Base-by-base conservation (phyloP, 2,329 filamentous ascomycete species). In the Xylariomycetidae sp. region DNA sequence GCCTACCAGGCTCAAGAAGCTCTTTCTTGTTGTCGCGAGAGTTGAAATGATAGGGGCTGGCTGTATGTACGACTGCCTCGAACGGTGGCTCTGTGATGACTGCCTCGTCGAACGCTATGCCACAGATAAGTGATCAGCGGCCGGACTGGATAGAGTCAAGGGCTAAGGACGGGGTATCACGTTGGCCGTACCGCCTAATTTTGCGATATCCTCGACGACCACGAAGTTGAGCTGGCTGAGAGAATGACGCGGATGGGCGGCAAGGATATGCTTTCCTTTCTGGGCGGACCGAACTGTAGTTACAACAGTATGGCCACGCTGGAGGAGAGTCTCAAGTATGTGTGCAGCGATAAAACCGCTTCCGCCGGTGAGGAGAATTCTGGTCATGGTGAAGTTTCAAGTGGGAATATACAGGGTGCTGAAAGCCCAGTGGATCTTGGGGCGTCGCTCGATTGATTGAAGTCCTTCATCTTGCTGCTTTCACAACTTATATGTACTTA, bases 161-260 rank as follows among this genome's bases (percentile, higher is more conserved):
- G n/a, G n/a, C n/a, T n/a, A n/a, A n/a, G n/a, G n/a, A n/a, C n/a
- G n/a, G n/a, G n/a, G n/a, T n/a, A 16, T 14, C 7, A 26, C 12
- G 12, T 6, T 16, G 4, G n/a, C 20, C 25, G 15, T 34, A 34
- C 32, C 32, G 10, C 25, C 17, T 11, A 76, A 69, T 49, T 77
- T 59, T 4, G 85, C 82, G 44, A 92, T 84, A 53, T 94, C 85
- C n/a, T 80, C 74, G 16, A 90, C 85, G 44, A 89, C 77, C 33
- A 56, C 62, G 17, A 69, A 61, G 28, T 58, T 47, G 8, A 77
- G 66, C 8, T 58, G 56, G 14, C 61, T 57, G 11, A 54, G 17
- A 11, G 31, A 18, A 22, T 22, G 26, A 7, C 30, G 48, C 5
- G 64, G 56, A 48, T 72, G 62, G 3, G 68, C 62, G 27, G 59